A percentile compares a stretch with the other conserved stretches of the same genome.
phyloP scores from a whole-genome alignment of 2,329 filamentous ascomycete genomes.

The Gaeumannomyces tritici region DNA sequence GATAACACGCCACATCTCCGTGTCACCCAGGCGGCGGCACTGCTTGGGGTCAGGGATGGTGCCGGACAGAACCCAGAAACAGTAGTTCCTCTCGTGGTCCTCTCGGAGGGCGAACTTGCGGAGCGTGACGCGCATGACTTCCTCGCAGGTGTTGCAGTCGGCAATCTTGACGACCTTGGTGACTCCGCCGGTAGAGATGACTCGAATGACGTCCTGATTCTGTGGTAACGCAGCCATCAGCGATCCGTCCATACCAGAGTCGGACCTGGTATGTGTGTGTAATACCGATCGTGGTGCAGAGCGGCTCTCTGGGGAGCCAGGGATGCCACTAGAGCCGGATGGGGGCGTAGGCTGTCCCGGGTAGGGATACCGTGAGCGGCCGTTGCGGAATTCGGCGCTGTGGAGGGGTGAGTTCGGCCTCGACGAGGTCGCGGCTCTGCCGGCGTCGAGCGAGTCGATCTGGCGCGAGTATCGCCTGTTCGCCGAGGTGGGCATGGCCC shows the following conservation, averaged over 20 bases:
- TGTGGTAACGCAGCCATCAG: slow-evolving; percentile 78
- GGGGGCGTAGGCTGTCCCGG: slow-evolving; percentile 24
- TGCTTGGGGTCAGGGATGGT: slow-evolving; percentile 72
- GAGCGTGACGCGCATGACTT: slow-evolving; percentile 82
- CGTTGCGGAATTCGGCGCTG: slow-evolving; percentile 45
- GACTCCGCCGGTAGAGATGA: slow-evolving; percentile 84
- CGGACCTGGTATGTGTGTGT: slow-evolving; percentile 61
- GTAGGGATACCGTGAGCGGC: slow-evolving; percentile 46
- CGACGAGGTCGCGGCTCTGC: slow-evolving; percentile 47
- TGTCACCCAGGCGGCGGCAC: slow-evolving; percentile 75
- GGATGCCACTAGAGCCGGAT: slow-evolving; percentile 40
- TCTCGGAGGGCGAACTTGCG: slow-evolving; percentile 83
- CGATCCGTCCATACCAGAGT: slow-evolving; percentile 75
- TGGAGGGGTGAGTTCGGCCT: slow-evolving; percentile 60
- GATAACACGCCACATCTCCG: slow-evolving; percentile 83
- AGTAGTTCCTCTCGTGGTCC: slow-evolving; percentile 89
- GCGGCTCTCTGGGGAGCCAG: slow-evolving; percentile 55
- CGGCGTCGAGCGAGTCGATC: slow-evolving; percentile 37
- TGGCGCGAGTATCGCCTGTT: slow-evolving; percentile 59
- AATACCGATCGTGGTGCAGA: slow-evolving; percentile 49
- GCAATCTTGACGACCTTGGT: slow-evolving; percentile 93
- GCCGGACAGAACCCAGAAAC: slow-evolving; percentile 88
- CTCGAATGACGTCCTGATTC: slow-evolving; percentile 81
- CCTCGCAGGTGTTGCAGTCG: slow-evolving; percentile 82
- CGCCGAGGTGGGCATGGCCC: slow-evolving; percentile 31